These are phyloP conservation scores for Akanthomyces lecanii DNA, from an alignment of 2,329 filamentous ascomycete genomes.

Conservation along the genomic window DNA sequence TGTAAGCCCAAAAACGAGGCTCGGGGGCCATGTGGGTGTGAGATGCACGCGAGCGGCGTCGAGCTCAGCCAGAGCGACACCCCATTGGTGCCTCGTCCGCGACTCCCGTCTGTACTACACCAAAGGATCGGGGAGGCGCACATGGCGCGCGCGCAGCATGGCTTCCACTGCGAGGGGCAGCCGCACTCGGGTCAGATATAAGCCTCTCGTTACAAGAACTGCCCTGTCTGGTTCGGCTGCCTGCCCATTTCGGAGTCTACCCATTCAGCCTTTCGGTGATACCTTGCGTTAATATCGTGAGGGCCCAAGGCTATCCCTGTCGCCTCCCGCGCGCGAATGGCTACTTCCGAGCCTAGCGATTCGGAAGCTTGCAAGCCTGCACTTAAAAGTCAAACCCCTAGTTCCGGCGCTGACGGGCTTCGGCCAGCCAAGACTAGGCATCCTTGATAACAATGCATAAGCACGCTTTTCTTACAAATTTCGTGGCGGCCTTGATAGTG, in stretches of 20 bases:
- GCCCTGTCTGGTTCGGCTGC: background rate
- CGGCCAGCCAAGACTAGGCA: background rate
- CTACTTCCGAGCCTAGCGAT: background rate
- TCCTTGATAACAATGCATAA: too few relatives aligned
- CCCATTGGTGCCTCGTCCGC: background rate
- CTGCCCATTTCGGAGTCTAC: background rate
- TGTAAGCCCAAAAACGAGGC: background rate
- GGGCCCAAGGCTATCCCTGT: background rate
- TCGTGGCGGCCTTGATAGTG: too few relatives aligned
- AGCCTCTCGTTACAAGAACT: background rate
- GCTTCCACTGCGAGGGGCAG: background rate
- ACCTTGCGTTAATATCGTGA: background rate
- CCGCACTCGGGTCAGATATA: background rate
- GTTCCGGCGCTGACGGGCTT: background rate
- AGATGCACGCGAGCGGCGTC: background rate
- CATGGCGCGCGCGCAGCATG: too few relatives aligned
- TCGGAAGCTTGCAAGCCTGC: background rate
- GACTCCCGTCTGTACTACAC: background rate
- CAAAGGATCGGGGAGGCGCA: background rate
- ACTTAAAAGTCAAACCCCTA: background rate
- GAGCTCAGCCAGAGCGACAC: background rate
- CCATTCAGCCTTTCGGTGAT: background rate
- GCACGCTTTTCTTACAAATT: too few relatives aligned
- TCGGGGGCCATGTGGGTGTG: background rate
- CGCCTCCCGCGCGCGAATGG: background rate